Percentiles rank a stretch among this genome's conserved stretches.
phyloP scores from a whole-genome alignment of 2,329 filamentous ascomycete species.

The Chrysosphaeria jannelii region DNA sequence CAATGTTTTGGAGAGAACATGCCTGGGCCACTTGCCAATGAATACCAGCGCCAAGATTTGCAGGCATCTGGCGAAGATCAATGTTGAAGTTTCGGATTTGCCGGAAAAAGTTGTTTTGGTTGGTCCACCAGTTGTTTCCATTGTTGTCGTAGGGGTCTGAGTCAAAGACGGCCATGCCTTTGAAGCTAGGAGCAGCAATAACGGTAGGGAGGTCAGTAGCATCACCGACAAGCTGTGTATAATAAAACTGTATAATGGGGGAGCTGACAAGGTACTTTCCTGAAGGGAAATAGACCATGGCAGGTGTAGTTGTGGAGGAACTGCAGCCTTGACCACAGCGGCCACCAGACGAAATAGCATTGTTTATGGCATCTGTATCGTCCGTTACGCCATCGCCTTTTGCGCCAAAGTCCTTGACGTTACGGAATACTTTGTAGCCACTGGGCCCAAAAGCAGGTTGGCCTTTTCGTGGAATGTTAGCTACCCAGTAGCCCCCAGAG shows the following conservation, averaged over 20 bases:
- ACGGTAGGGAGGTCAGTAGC: slow-evolving; percentile 39
- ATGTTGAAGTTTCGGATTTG: slow-evolving; percentile 59
- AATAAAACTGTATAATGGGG: slow-evolving; percentile 66
- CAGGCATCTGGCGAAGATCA: slow-evolving; percentile 36
- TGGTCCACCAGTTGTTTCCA: slow-evolving; percentile 47
- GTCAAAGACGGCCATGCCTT: slow-evolving; percentile 71
- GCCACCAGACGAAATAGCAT: slow-evolving; percentile 43
- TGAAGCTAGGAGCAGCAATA: slow-evolving; percentile 41
- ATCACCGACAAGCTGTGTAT: slow-evolving; percentile 79
- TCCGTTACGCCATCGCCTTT: slow-evolving; percentile 39
- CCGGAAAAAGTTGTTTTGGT: slow-evolving; percentile 64
- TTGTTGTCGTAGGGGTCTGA: slow-evolving; percentile 48
- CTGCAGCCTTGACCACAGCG: slow-evolving; percentile 63
- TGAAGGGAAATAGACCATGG: slow-evolving; percentile 70
- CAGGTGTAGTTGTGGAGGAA: slow-evolving; percentile 56
- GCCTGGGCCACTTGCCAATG: slow-evolving; percentile 74
- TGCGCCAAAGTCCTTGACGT: slow-evolving; percentile 48
- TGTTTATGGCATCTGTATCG: slow-evolving; percentile 71
- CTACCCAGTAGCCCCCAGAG: slow-evolving; percentile 33
- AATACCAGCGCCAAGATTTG: slow-evolving; percentile 33
- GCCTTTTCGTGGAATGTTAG: slow-evolving; percentile 37
- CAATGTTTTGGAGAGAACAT: slow-evolving; percentile 51
- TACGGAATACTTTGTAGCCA: slow-evolving; percentile 44
- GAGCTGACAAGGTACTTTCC: slow-evolving; percentile 60
- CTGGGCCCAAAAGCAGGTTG: slow-evolving; percentile 26